Percentiles rank a stretch among this genome's conserved stretches.
These are phyloP conservation scores for Diddensiella caesifluorescens DNA, from an alignment of 805 yeast genomes.

Conservation along the genomic window DNA sequence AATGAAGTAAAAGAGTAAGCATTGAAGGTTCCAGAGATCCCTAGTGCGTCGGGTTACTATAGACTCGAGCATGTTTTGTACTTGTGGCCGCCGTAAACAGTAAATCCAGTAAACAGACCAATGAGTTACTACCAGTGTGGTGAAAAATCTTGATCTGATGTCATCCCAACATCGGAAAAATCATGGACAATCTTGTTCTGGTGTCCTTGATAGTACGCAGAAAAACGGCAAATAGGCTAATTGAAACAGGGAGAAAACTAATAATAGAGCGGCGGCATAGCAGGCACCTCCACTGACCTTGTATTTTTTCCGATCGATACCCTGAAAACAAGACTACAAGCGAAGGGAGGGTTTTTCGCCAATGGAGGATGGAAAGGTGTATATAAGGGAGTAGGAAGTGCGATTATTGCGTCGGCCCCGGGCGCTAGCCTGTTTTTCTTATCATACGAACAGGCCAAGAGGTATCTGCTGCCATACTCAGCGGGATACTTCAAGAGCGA, in stretches of 20 bases:
- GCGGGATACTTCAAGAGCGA: conserved; percentile 22
- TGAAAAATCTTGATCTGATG: no score
- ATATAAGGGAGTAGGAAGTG: conserved; percentile 88
- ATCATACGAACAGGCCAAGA: conserved; percentile 76
- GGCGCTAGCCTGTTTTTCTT: conserved; percentile 70
- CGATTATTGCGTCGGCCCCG: conserved; percentile 93
- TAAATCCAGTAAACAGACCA: no score
- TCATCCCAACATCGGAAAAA: background rate
- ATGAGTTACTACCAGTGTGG: no score
- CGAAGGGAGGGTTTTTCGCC: conserved; percentile 84
- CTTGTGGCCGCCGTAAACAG: no score
- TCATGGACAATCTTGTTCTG: conserved; percentile 14
- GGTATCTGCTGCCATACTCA: conserved; percentile 35
- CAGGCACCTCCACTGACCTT: conserved; percentile 93
- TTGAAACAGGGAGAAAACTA: background rate
- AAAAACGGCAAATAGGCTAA: background rate
- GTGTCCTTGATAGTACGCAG: conserved; percentile 15
- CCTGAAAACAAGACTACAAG: conserved; percentile 87
- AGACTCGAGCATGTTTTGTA: no score
- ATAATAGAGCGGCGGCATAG: conserved; percentile 65
- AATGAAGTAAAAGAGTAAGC: no score
- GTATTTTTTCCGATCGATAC: conserved; percentile 97
- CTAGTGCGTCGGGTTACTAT: no score
- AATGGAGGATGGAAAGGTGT: conserved; percentile 94
- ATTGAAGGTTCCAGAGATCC: no score